Evolutionary conservation across 352 stramenopile genomes (phyloP).

Genomic region (Saprolegnia diclina): DNA sequence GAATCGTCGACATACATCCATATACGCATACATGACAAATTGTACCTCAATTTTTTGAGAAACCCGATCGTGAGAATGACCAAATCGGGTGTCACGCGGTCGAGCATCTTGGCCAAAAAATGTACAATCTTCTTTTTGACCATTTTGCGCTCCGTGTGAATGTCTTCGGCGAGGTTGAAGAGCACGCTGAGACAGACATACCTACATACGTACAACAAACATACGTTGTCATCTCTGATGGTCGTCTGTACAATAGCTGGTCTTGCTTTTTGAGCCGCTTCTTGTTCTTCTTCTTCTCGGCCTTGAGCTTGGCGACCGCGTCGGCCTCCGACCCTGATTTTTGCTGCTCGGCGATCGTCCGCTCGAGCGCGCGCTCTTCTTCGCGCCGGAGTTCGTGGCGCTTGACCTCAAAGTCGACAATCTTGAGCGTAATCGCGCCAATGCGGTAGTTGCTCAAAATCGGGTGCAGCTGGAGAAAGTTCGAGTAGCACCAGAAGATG

Average conservation of each 20-base stretch:
- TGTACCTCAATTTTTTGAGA: constrained; percentile 85
- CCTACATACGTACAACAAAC: constrained; percentile 29
- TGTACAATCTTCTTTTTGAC: constrained; percentile 89
- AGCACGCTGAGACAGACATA: constrained; percentile 91
- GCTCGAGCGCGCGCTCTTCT: constrained; percentile 54
- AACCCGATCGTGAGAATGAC: constrained; percentile 88
- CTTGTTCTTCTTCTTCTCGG: constrained; percentile 80
- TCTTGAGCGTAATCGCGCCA: constrained; percentile 90
- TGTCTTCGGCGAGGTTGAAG: constrained; percentile 92
- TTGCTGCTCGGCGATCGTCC: constrained; percentile 28
- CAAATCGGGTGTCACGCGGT: constrained; percentile 81
- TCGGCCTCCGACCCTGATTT: constrained; percentile 29
- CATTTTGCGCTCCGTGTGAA: constrained; percentile 93
- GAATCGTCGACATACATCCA: background rate
- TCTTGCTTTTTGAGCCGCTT: constrained; percentile 90
- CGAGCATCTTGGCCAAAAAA: constrained; percentile 82
- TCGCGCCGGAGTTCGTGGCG: constrained; percentile 73
- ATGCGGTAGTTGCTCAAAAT: constrained; percentile 92
- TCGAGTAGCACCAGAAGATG: constrained; percentile 94
- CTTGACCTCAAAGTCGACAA: constrained; percentile 93
- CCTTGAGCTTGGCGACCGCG: constrained; percentile 57
- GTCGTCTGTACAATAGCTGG: constrained; percentile 88
- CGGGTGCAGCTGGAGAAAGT: constrained; percentile 91
- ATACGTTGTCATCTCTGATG: too few species aligned
- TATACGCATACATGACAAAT: background rate